A percentile compares a stretch with the other conserved stretches of the same genome.
Conservation (phyloP, 2,329 filamentous ascomycete genomes). For the Paraconiothyrium sp. region DNA sequence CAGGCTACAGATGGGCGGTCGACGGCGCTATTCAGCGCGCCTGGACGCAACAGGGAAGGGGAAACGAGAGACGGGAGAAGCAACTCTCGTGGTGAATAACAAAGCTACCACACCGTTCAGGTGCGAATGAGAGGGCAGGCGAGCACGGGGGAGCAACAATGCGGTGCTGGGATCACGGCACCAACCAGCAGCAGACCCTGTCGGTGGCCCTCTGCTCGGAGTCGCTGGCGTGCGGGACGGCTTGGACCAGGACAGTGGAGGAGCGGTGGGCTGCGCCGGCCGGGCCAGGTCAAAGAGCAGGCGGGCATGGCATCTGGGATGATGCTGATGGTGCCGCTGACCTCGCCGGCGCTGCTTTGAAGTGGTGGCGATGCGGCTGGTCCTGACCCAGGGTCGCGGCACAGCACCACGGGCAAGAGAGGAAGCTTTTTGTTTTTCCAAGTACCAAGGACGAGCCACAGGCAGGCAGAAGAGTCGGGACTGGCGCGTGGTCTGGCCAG, state of each 20-base stretch:
- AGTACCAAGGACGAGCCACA: conserved; percentile 45
- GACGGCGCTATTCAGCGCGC: conserved; percentile 49
- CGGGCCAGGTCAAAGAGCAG: conserved; percentile 31
- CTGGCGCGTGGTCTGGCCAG: conserved; percentile 50
- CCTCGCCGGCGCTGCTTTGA: conserved; percentile 25
- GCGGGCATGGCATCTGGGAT: conserved; percentile 5
- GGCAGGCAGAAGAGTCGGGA: conserved; percentile 42
- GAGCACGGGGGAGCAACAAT: conserved; percentile 45
- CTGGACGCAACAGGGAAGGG: conserved; percentile 49
- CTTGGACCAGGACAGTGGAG: conserved; percentile 50
- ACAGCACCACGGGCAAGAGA: conserved; percentile 28
- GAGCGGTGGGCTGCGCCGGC: conserved; percentile 49
- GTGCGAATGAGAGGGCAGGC: conserved; percentile 38
- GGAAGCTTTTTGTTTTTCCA: conserved; percentile 36
- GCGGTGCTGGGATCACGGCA: conserved; percentile 46
- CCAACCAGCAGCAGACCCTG: conserved; percentile 45
- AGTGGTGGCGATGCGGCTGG: conserved; percentile 41
- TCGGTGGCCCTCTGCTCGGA: conserved; percentile 43
- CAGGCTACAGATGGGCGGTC: conserved; percentile 46
- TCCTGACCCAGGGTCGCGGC: conserved; percentile 45
- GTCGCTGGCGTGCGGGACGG: conserved; percentile 51
- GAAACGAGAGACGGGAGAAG: conserved; percentile 53
- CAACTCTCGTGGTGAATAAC: conserved; percentile 48
- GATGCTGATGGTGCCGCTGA: conserved; percentile 19
- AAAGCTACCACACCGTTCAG: conserved; percentile 48